Conservation (phyloP, 345 rosid genomes). For the Heritiera fomes region DNA sequence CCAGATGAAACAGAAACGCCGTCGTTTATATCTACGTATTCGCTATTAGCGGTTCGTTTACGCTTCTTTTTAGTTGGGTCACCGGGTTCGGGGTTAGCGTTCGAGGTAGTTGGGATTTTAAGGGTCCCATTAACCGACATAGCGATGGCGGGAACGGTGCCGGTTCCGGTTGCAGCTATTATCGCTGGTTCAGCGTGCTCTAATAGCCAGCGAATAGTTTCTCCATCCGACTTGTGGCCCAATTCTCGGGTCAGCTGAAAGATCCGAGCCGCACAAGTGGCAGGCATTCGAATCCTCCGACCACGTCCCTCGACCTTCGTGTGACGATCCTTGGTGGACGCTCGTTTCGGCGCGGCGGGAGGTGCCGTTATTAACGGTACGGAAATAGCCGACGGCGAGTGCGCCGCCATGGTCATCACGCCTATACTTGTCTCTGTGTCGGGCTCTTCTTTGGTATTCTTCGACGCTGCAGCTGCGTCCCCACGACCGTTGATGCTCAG, state of each 20-base stretch:
- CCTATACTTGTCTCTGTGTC: conserved; percentile 24
- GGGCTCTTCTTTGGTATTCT: conserved; percentile 38
- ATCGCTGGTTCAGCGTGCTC: conserved; percentile 90
- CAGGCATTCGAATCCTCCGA: conserved; percentile 94
- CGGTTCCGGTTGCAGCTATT: conserved; percentile 87
- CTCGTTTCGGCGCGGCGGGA: conserved; percentile 49
- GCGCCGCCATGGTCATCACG: conserved; percentile 32
- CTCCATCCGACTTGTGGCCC: conserved; percentile 94
- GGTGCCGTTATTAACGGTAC: conserved; percentile 35
- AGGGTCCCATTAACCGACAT: conserved; percentile 86
- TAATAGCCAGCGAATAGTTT: conserved; percentile 83
- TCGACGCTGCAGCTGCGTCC: not conserved
- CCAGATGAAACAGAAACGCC: conserved; percentile 48
- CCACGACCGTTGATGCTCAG: conserved; percentile 34
- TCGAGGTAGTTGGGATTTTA: conserved; percentile 73
- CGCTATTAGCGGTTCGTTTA: conserved; percentile 72
- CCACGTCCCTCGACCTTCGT: conserved; percentile 94
- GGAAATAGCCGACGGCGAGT: conserved; percentile 37
- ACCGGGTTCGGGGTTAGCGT: conserved; percentile 38
- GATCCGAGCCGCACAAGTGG: conserved; percentile 90
- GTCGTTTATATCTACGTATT: conserved; percentile 64
- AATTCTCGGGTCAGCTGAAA: conserved; percentile 85
- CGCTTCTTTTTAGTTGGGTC: conserved; percentile 61
- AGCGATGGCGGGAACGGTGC: conserved; percentile 91
- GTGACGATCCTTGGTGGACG: conserved; percentile 85